Percentiles rank a stretch among this genome's conserved stretches.
phyloP scores from a whole-genome alignment of 306 rosid genomes.

The Prinsepia uniflora region DNA sequence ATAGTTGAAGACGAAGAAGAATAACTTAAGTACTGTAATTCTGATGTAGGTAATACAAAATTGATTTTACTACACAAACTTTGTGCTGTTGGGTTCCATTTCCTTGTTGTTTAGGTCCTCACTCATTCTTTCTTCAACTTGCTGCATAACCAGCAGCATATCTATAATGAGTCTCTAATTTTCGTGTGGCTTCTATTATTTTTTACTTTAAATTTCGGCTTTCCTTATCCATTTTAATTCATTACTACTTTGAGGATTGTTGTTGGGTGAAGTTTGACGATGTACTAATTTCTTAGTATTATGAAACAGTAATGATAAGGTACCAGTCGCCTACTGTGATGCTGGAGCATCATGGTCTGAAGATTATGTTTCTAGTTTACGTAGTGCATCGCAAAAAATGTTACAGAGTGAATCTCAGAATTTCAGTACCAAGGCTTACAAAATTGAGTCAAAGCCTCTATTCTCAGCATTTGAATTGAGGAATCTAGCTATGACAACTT shows the following conservation, averaged over 20 bases:
- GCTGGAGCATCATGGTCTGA: conserved; percentile 55
- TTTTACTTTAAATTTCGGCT: neutral
- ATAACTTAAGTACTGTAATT: neutral
- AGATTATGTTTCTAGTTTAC: conserved; percentile 38
- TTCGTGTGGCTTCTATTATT: neutral
- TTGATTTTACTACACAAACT: neutral
- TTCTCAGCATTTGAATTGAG: conserved; percentile 67
- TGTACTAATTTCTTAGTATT: conserved; percentile 26
- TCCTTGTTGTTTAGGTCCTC: neutral
- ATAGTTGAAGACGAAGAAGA: neutral
- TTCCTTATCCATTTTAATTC: neutral
- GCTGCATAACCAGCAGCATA: neutral
- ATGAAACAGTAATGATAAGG: conserved; percentile 51
- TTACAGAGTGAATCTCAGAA: conserved; percentile 48
- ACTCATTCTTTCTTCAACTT: neutral
- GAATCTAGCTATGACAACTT: conserved; percentile 46
- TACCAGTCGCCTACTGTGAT: conserved; percentile 62
- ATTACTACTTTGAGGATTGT: conserved; percentile 2
- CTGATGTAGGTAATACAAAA: neutral
- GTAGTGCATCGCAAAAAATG: conserved; percentile 41
- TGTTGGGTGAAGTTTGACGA: conserved; percentile 20
- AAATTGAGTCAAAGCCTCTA: conserved; percentile 59
- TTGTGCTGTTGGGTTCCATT: neutral
- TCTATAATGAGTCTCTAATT: neutral
- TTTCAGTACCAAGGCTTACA: conserved; percentile 55